These are phyloP conservation scores for Petunia secreta DNA, from an alignment of 257 asterid genomes.

Conservation along the genomic window DNA sequence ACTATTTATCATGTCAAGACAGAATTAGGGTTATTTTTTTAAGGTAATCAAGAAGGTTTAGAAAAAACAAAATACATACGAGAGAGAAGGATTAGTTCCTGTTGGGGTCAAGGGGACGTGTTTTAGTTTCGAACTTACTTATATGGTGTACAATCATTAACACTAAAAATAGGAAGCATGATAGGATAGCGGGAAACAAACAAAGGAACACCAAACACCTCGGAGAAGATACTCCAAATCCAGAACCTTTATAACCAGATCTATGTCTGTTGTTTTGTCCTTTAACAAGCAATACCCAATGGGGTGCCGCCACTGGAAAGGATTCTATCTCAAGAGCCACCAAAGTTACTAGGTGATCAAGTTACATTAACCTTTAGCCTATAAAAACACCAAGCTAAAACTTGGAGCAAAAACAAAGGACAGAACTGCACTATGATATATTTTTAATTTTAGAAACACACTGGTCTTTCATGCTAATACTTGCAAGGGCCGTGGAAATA, in stretches of 20 bases:
- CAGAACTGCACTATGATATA: conserved; percentile 11
- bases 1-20: conserved; percentile 10
- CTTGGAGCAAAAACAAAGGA: conserved; percentile 5
- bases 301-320: background rate
- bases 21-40: background rate
- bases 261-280: background rate
- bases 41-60: background rate
- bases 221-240: background rate
- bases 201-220: conserved; percentile 7
- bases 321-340: conserved; percentile 22
- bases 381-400: background rate
- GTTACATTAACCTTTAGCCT: background rate
- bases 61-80: background rate
- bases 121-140: background rate
- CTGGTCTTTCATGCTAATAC: background rate
- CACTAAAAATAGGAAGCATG: background rate
- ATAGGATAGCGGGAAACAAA: background rate
- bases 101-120: background rate
- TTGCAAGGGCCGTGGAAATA: background rate
- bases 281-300: background rate
- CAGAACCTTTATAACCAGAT: background rate
- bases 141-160: background rate
- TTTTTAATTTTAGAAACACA: background rate
- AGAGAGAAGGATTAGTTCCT: background rate
- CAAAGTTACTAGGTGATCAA: conserved; percentile 4